These are phyloP conservation scores for Tremella fuciformis DNA, from an alignment of 768 basidiomycete genomes.

Conservation along the genomic window DNA sequence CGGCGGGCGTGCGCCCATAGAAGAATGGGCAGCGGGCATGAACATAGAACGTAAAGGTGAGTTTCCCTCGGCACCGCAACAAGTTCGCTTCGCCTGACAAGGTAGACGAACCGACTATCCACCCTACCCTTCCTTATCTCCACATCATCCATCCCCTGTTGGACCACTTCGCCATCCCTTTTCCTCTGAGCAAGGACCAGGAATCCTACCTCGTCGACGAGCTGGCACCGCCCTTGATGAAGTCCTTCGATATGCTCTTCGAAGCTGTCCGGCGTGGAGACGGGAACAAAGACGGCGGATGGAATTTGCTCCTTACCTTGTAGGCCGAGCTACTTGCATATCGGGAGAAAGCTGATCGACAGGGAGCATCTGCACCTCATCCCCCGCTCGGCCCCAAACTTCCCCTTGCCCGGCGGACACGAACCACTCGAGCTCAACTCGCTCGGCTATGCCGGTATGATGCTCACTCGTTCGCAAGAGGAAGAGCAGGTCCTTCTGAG, in stretches of 20 bases:
- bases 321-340: constrained; percentile 29
- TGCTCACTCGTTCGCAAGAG: constrained; percentile 77
- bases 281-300: constrained; percentile 39
- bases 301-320: constrained; percentile 50
- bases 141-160: constrained; percentile 43
- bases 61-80: constrained; percentile 48
- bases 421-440: constrained; percentile 68
- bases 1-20: constrained; percentile 68
- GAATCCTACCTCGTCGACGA: constrained; percentile 34
- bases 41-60: constrained; percentile 60
- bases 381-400: constrained; percentile 60
- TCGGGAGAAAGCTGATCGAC: background rate
- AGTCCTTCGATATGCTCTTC: constrained; percentile 42
- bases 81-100: background rate
- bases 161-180: constrained; percentile 19
- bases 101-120: constrained; percentile 69
- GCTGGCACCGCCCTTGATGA: constrained; percentile 45
- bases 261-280: constrained; percentile 39
- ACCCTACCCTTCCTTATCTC: constrained; percentile 66
- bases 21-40: constrained; percentile 62
- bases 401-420: constrained; percentile 28
- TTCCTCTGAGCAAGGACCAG: constrained; percentile 32
- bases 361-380: constrained; percentile 77
- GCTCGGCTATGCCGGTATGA: constrained; percentile 82
- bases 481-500: constrained; percentile 69